Evolutionary conservation across 2,329 filamentous ascomycete species (phyloP).

Genomic region (Mariannaea elegans): DNA sequence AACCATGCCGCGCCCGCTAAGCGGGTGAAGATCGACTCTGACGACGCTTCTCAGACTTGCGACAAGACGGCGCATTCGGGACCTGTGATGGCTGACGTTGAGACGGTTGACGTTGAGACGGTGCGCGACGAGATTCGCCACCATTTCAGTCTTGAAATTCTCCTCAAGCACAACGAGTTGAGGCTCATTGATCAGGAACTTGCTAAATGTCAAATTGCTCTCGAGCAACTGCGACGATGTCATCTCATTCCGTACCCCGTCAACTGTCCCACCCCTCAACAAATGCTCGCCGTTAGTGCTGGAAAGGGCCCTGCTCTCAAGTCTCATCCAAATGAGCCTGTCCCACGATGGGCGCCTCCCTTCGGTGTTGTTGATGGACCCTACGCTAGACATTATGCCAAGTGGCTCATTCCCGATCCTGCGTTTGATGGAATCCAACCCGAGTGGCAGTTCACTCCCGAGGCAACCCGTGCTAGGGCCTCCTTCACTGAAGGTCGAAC

Average conservation of each 20-base stretch:
- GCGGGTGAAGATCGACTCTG: conserved; percentile 51
- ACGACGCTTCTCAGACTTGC: conserved; percentile 32
- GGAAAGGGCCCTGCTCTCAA: conserved; percentile 78
- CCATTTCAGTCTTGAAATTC: conserved; percentile 89
- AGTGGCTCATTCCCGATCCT: conserved; percentile 91
- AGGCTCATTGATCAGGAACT: conserved; percentile 95
- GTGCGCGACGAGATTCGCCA: conserved; percentile 80
- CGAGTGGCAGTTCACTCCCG: conserved; percentile 54
- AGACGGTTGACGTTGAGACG: conserved; percentile 63
- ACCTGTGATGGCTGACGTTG: conserved; percentile 46
- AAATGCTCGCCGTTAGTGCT: conserved; percentile 75
- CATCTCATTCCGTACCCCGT: conserved; percentile 90
- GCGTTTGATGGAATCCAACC: conserved; percentile 78
- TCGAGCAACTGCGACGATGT: conserved; percentile 93
- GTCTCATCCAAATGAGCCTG: conserved; percentile 66
- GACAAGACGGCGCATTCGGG: conserved; percentile 31
- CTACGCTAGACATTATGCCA: conserved; percentile 92
- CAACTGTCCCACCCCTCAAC: conserved; percentile 70
- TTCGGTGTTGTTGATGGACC: conserved; percentile 93
- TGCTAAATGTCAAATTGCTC: conserved; percentile 90
- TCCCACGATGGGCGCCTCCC: conserved; percentile 82
- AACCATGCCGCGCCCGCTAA: conserved; percentile 48
- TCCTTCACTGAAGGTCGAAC: conserved; percentile 73
- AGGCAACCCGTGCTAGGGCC: conserved; percentile 54
- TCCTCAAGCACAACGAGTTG: conserved; percentile 93